Base-by-base conservation (phyloP, 306 rosid genomes). In the Astragalus glycyphyllos region DNA sequence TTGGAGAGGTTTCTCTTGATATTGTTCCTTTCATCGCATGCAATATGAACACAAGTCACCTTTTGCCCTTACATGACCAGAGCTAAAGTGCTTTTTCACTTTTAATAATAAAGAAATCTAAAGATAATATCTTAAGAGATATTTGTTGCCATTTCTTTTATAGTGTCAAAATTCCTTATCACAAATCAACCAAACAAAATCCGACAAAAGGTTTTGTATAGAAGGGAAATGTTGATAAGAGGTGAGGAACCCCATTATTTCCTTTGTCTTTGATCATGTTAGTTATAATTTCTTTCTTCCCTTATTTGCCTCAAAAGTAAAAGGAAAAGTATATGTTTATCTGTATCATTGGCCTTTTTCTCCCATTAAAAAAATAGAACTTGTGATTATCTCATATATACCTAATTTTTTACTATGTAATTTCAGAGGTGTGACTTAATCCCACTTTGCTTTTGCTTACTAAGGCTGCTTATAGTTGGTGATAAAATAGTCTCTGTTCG, bases 301-400 rank as follows among this genome's bases (percentile, higher is more conserved):
- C 60, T 26, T 42, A 75, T 58, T 35, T 61, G 10, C 65, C 74
- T 9, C 54, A 51, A 79, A 77, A 73, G 74, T 56, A 60, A 79
- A 80, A 73, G 76, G 29, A 57, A 80, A 64, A 59, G 79, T 56
- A 73, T 59, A 83, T 54, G n/a, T 60, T 47, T 47, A 47, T 47
- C 20, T 2, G 3, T 7, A 71, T 41, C 65, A 14, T 46, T 77
- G 0, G 11, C 45, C 16, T 72, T 69, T 65, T 13, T 6, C 14
- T 7, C 50, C 58, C 41, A 47, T 40, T 56, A 48, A 62, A 81
- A 80, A 75, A 37, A 54, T 14, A 34, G 17, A 53, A 7, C 69
- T 41, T 41, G 85, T 70, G 77, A 70, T 88, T 75, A 90, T 84
- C 84, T 55, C 35, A 23, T 16, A 13, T 14, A 14, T 14, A 11